phyloP scores from a whole-genome alignment of 139 green algal genomes.

The Pleodorina starrii region DNA sequence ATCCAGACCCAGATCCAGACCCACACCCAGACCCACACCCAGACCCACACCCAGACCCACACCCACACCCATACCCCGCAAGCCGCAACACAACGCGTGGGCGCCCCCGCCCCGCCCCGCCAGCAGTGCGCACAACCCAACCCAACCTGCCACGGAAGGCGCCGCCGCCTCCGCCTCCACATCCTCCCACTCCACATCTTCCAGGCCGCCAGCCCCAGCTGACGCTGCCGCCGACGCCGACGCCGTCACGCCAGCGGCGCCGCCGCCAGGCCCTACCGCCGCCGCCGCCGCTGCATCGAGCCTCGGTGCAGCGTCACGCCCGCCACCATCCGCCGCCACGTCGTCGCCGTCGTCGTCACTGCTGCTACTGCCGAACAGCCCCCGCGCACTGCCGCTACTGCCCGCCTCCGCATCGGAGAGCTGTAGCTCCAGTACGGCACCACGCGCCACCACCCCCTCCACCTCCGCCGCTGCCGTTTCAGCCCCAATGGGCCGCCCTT shows the following conservation, averaged over 20 bases:
- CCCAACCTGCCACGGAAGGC: slow-evolving; percentile 33
- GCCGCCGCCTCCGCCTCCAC: slow-evolving; percentile 59
- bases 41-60: no score
- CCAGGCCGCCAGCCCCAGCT: no score
- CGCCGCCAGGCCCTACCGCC: background rate
- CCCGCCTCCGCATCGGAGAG: slow-evolving; percentile 16
- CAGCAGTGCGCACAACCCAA: no score
- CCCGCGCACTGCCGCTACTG: slow-evolving; percentile 11
- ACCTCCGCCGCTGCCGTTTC: background rate
- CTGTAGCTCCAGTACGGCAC: slow-evolving; percentile 11
- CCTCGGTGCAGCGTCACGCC: no score
- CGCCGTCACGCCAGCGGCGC: background rate
- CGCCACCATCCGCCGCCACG: background rate
- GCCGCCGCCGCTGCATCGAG: background rate
- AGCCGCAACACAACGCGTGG: no score
- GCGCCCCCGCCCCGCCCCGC: no score
- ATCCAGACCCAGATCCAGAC: no score
- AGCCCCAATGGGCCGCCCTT: background rate
- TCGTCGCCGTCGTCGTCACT: background rate
- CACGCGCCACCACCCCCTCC: background rate
- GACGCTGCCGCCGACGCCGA: no score
- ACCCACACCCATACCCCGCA: no score
- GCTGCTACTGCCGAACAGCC: slow-evolving; percentile 51
- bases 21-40: no score
- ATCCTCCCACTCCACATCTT: slow-evolving; percentile 71